Conservation (phyloP, 2,329 filamentous ascomycete species). For the Fusarium chlamydosporum region DNA sequence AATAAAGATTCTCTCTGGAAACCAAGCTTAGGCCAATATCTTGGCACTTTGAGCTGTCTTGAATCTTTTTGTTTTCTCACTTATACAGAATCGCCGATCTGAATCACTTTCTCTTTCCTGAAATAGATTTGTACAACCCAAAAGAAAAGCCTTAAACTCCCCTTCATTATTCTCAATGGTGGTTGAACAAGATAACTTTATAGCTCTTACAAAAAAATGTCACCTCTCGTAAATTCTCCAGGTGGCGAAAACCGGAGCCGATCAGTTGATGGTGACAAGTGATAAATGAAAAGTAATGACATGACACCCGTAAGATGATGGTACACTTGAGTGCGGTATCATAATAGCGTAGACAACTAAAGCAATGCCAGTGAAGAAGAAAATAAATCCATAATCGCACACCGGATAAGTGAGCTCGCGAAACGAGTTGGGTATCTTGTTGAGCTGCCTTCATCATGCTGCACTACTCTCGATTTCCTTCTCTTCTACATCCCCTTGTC, state of each 20-base stretch:
- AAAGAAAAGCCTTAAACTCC: conserved; percentile 14
- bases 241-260: conserved; percentile 5
- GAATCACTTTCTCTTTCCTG: conserved; percentile 22
- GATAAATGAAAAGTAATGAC: conserved; percentile 36
- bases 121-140: conserved; percentile 30
- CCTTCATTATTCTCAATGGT: not conserved
- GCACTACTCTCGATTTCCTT: conserved; percentile 44
- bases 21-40: conserved; percentile 27
- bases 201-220: conserved; percentile 25
- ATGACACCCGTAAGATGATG: conserved; percentile 36
- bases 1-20: conserved; percentile 15
- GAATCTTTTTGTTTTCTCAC: conserved; percentile 20
- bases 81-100: conserved; percentile 18
- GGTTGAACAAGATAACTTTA: conserved; percentile 6
- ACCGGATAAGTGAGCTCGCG: conserved; percentile 56
- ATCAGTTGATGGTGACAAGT: conserved; percentile 25
- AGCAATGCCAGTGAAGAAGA: conserved; percentile 45
- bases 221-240: conserved; percentile 9
- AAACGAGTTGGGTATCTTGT: conserved; percentile 60
- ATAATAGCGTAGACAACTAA: conserved; percentile 34
- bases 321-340: conserved; percentile 36
- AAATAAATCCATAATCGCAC: conserved; percentile 51
- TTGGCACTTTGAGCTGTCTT: conserved; percentile 25
- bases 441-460: conserved; percentile 52
- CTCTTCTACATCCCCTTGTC: conserved; percentile 33